Evolutionary conservation across 2,329 filamentous ascomycete genomes (phyloP), one percentile per base, ranked within the genome.

Genomic region (Fusarium anthophilum): DNA sequence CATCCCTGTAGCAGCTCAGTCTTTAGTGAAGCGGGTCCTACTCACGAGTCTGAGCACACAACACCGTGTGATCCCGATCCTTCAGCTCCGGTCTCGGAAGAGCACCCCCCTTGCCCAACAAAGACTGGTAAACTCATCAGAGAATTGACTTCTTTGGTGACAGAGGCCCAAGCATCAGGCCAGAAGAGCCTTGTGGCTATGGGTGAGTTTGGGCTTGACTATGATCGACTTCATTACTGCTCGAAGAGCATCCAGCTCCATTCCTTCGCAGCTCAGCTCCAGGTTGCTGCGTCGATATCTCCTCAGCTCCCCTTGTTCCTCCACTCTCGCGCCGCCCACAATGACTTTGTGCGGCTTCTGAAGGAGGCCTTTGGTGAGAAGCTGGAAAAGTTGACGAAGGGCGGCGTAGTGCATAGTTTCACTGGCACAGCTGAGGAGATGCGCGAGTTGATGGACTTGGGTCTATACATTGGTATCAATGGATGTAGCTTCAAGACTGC

Each of bases 121-220:
- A 86, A 85, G 77, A 88, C 88, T 7, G 78, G 80, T 17, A 79
- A 81, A 47, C 86, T 89, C 79, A 86, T 95, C 28, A 71, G 83
- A 2, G 87, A 89, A 37, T 87, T 98, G n/a, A 87, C 87, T 50
- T 79, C 84, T 12, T 85, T 98, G 6, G 90, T 95, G 8, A 79
- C 88, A 5, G 83, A 90, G 41, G 89, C 90, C 2, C 90, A 90
- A 24, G 72, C 82, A 6, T 81, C 82, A 11, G 81, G 89, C 0
- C 72, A 76, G 43, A 69, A 77, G 45, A 74, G 76, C 43, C 87
- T 93, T 45, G 91, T 94, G 2, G 96, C 96, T 12, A 95, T 98
- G 81, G 96, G 96, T 55, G 96, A 99, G 83, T 94, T 99, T 71
- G 96, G 96, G 5, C 91, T 99, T 8, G 96, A 99, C 84, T 99